phyloP scores from a whole-genome alignment of 257 asterid genomes.

The Scutellaria baicalensis region DNA sequence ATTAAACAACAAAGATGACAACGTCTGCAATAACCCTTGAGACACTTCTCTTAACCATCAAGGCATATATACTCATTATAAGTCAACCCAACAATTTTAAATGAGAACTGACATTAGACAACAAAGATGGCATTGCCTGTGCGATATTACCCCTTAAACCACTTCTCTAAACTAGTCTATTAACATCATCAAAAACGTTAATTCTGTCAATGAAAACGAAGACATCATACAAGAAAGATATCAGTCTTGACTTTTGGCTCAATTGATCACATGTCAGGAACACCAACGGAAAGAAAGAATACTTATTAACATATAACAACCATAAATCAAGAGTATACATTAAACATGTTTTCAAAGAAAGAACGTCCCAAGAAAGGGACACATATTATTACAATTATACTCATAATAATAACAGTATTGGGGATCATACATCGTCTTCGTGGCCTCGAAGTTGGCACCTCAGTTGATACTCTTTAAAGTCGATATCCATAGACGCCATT shows the following conservation, averaged over 20 bases:
- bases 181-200: neutral
- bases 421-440: slow-evolving; percentile 80
- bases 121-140: no score
- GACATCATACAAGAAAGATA: neutral
- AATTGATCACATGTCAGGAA: neutral
- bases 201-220: no score
- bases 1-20: neutral
- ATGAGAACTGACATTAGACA: no score
- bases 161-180: no score
- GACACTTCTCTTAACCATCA: no score
- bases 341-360: neutral
- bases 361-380: neutral
- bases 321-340: neutral
- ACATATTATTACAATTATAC: neutral
- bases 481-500: slow-evolving; percentile 54
- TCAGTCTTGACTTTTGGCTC: neutral
- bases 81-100: no score
- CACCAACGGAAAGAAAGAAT: neutral
- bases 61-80: no score
- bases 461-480: slow-evolving; percentile 57
- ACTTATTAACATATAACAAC: neutral
- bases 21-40: no score
- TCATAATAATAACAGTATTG: neutral
- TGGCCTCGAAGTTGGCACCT: slow-evolving; percentile 85
- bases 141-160: no score